phyloP scores from a whole-genome alignment of 2,329 filamentous ascomycete species.

The Cercospora nicotianae region DNA sequence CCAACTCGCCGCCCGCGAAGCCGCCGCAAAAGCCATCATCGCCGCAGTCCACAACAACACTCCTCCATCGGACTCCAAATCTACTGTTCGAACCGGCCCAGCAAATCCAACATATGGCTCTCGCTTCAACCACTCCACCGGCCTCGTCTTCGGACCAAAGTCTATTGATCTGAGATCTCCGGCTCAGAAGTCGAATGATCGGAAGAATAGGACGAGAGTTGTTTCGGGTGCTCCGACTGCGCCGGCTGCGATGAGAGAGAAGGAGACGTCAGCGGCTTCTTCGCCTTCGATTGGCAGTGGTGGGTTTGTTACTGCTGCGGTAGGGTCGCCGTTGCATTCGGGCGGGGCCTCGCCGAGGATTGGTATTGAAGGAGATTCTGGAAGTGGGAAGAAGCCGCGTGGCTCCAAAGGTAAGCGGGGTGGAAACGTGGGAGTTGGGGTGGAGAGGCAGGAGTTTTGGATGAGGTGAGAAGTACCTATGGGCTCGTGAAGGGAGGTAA shows the following conservation, averaged over 20 bases:
- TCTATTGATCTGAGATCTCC: neutral
- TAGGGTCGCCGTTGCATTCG: neutral
- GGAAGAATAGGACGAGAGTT: neutral
- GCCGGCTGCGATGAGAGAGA: neutral
- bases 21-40: constrained; percentile 1
- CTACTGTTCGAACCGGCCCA: neutral
- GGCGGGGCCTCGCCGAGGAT: neutral
- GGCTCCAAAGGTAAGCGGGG: neutral
- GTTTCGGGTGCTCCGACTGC: neutral
- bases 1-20: neutral
- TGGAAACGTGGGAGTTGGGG: neutral
- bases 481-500: no score
- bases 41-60: neutral
- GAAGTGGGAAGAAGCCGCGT: neutral
- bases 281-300: neutral
- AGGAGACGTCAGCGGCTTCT: neutral
- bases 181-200: neutral
- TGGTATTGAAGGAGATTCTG: neutral
- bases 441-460: neutral
- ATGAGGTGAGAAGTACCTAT: no score
- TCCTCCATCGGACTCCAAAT: neutral
- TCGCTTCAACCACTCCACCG: neutral
- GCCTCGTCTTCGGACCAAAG: neutral
- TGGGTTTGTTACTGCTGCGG: neutral
- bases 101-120: neutral